Evolutionary conservation across 2,329 filamentous ascomycete genomes (phyloP).

Genomic region (Metarhizium sp.): DNA sequence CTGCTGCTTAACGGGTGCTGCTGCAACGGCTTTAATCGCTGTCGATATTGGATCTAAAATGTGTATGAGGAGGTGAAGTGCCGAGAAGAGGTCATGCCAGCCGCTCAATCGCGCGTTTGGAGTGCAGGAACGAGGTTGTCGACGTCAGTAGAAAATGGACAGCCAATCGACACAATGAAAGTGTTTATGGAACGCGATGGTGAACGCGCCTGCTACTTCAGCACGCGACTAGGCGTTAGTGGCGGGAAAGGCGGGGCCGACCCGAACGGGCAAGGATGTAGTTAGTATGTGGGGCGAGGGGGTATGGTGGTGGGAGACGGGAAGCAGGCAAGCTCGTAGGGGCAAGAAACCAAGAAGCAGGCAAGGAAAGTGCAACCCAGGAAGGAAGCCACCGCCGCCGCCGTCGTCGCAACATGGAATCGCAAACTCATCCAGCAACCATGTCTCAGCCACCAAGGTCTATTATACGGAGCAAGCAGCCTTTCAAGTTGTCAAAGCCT

Average conservation of each 20-base stretch:
- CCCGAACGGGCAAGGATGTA: neutral
- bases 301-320: neutral
- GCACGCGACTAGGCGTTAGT: conserved; percentile 1
- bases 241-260: conserved; percentile 1
- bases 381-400: no score
- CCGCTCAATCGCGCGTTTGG: neutral
- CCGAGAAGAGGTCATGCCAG: neutral
- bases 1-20: neutral
- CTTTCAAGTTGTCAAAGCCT: no score
- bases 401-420: no score
- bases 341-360: no score
- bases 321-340: no score
- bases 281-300: no score
- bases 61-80: neutral
- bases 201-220: conserved; percentile 14
- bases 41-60: neutral
- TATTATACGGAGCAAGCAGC: no score
- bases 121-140: neutral
- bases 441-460: no score
- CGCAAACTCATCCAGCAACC: no score
- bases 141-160: neutral
- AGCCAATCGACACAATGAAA: neutral
- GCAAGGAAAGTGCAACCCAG: no score
- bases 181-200: conserved; percentile 13
- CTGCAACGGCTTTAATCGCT: neutral